These are phyloP conservation scores for Xerocomus spinulosus DNA, from an alignment of 768 basidiomycete species.

Conservation along the genomic window DNA sequence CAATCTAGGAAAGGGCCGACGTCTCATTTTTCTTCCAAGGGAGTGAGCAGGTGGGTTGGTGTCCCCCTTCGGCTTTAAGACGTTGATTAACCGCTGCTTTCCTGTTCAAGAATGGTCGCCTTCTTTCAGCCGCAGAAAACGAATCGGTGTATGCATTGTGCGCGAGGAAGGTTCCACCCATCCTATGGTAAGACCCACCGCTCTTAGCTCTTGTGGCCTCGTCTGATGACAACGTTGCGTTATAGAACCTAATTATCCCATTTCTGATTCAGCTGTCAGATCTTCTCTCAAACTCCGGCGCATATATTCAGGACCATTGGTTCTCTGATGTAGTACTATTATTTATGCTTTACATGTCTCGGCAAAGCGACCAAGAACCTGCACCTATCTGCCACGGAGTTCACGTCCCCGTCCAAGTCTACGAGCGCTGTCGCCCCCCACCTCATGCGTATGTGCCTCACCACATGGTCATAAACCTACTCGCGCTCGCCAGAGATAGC, in stretches of 20 bases:
- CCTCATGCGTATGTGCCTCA: too few relatives aligned
- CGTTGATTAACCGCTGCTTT: neutral
- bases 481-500: too few relatives aligned
- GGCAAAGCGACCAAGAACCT: too few relatives aligned
- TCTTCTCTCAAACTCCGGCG: conserved; percentile 23
- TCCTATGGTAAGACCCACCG: conserved; percentile 37
- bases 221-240: neutral
- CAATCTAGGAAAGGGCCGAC: conserved; percentile 39
- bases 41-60: conserved; percentile 40
- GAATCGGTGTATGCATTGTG: too few relatives aligned
- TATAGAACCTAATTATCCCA: conserved; percentile 19
- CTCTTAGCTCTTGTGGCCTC: neutral
- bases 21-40: conserved; percentile 43
- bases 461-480: too few relatives aligned
- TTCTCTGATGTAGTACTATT: conserved; percentile 14
- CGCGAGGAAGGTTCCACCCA: too few relatives aligned
- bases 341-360: too few relatives aligned
- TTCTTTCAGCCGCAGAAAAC: conserved; percentile 48
- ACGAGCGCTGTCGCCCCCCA: too few relatives aligned
- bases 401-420: too few relatives aligned
- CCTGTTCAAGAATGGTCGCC: conserved; percentile 40
- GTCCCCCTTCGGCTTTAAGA: neutral
- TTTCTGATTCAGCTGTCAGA: conserved; percentile 18
- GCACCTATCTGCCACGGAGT: too few relatives aligned
- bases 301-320: conserved; percentile 19